Evolutionary conservation across 306 rosid species (phyloP).

Genomic region (Cucurbita ficifolia): DNA sequence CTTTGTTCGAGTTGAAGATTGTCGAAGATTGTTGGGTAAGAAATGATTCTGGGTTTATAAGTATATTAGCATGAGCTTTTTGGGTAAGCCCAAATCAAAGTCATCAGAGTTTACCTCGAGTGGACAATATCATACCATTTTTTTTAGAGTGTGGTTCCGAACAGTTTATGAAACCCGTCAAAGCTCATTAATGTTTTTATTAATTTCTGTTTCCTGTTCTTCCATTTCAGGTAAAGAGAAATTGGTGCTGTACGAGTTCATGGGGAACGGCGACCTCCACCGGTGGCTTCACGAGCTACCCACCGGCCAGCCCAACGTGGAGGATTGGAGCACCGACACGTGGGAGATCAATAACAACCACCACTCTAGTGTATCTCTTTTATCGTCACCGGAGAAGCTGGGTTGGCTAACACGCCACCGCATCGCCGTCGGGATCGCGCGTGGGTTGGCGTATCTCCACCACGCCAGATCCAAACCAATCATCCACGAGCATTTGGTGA

Average conservation of each 20-base stretch:
- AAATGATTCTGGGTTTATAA: too few species aligned
- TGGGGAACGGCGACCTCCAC: constrained; percentile 86
- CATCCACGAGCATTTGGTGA: constrained; percentile 68
- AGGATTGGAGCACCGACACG: constrained; percentile 86
- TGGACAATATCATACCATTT: too few species aligned
- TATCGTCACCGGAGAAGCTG: constrained; percentile 38
- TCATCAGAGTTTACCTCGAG: too few species aligned
- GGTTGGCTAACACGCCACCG: constrained; percentile 84
- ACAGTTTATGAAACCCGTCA: too few species aligned
- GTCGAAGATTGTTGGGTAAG: too few species aligned
- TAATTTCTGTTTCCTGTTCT: neutral
- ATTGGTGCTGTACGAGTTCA: constrained; percentile 64
- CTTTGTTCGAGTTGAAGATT: too few species aligned
- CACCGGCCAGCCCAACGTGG: constrained; percentile 72
- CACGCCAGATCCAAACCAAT: constrained; percentile 81
- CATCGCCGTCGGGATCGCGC: constrained; percentile 77
- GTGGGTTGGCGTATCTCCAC: constrained; percentile 86
- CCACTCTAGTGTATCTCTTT: constrained; percentile 3
- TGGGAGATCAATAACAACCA: constrained; percentile 47
- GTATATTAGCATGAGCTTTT: too few species aligned
- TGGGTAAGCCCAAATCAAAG: too few species aligned
- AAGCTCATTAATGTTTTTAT: neutral
- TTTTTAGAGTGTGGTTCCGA: too few species aligned
- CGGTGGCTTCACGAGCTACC: constrained; percentile 93
- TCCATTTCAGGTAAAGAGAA: constrained; percentile 55